phyloP scores from a whole-genome alignment of 805 yeast species.

The Pichia cephalocereana region DNA sequence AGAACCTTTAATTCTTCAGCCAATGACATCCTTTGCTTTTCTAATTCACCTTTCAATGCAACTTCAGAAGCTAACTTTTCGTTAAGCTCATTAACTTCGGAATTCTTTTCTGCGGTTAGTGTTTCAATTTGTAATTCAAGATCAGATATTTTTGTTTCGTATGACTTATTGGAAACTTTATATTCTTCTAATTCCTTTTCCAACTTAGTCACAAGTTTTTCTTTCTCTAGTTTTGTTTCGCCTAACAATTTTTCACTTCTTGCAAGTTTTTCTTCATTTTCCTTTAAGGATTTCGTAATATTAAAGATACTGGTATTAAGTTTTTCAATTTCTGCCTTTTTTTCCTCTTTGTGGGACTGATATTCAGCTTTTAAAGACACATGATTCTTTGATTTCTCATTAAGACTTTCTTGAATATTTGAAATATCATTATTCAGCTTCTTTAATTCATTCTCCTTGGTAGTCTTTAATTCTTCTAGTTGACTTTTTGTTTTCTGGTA shows the following conservation, averaged over 20 bases:
- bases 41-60: not conserved
- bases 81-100: not conserved
- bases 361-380: not conserved
- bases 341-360: not conserved
- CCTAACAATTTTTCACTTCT: not conserved
- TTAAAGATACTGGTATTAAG: not conserved
- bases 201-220: not conserved
- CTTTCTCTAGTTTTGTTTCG: not conserved
- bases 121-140: not conserved
- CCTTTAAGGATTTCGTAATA: not conserved
- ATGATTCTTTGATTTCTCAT: constrained; percentile 1
- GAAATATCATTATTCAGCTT: not conserved
- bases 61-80: not conserved
- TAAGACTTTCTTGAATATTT: not conserved
- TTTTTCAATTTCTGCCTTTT: not conserved
- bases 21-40: not conserved
- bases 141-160: not conserved
- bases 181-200: not conserved
- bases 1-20: not conserved
- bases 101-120: not conserved
- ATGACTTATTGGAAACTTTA: not conserved
- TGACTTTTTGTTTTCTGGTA: not conserved
- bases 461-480: not conserved
- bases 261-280: not conserved
- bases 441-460: not conserved